phyloP scores from a whole-genome alignment of 2,329 filamentous ascomycete species.

The Chrysoporthe austroafricana region DNA sequence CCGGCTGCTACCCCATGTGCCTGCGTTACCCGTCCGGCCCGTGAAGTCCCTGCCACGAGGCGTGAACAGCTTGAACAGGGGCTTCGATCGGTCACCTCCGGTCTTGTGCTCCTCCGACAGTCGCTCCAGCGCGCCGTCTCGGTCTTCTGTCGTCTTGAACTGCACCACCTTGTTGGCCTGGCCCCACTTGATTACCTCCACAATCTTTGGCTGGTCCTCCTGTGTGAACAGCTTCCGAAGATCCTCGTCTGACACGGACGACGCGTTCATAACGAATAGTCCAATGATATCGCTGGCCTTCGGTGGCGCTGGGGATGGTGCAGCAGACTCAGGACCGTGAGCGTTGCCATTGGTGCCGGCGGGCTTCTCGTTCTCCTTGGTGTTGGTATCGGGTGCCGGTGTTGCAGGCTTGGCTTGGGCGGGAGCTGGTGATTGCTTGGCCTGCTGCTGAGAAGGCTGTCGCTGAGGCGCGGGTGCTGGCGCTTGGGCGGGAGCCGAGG shows the following conservation, averaged over 20 bases:
- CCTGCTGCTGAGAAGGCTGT: conserved; percentile 44
- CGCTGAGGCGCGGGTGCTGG: conserved; percentile 35
- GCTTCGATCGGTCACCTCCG: conserved; percentile 75
- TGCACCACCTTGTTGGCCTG: conserved; percentile 83
- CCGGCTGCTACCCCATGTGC: conserved; percentile 70
- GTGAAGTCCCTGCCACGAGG: conserved; percentile 59
- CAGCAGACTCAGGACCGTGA: conserved; percentile 52
- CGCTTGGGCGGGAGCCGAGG: conserved; percentile 41
- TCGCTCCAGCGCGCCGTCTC: conserved; percentile 76
- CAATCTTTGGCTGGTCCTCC: conserved; percentile 81
- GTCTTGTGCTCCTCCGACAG: conserved; percentile 79
- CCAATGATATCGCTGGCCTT: conserved; percentile 71
- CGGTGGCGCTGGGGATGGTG: conserved; percentile 59
- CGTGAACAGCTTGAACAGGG: conserved; percentile 82
- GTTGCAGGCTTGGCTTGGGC: conserved; percentile 47
- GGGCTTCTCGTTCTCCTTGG: conserved; percentile 63
- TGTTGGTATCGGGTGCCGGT: conserved; percentile 55
- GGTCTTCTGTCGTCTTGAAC: conserved; percentile 79
- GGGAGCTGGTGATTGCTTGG: conserved; percentile 46
- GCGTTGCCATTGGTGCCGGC: conserved; percentile 56
- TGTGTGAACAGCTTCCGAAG: conserved; percentile 80
- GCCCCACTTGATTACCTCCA: conserved; percentile 77
- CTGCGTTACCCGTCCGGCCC: conserved; percentile 65
- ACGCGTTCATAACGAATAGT: conserved; percentile 84
- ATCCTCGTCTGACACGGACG: conserved; percentile 72